Base-by-base conservation (phyloP, 306 rosid genomes). In the Acacia confusa region DNA sequence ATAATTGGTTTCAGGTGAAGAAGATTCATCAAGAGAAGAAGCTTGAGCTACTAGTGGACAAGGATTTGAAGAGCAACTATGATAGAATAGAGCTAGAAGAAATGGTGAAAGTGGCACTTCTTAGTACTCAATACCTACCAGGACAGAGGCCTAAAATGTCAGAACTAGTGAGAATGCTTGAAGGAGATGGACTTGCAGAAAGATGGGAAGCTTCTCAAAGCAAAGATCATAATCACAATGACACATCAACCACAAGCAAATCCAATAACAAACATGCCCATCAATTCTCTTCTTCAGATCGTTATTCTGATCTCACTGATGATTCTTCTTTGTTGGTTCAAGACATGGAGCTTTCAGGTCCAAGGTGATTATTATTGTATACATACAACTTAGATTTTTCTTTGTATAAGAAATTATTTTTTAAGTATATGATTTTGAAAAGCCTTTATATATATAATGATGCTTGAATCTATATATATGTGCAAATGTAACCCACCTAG, bases 311-410 rank as follows among this genome's bases (percentile, higher is more conserved):
- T 84, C 95, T 92, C 65, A 95, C 97, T 6, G 99, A 95, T 47
- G 99, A 95, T 71, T 95, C 99, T 74, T 86, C 95, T 8, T 80
- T 95, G 75, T 81, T 95, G 55, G 99, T 93, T 32, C 97, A 95
- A 86, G 99, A 97, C 79, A 95, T 95, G 97, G 99, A 95, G 78
- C 97, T 95, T 66, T 95, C 99, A 16, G 99, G 99, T 70, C 99
- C 99, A 40, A 85, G 99, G 73, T 94, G 92, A 92, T 16, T 25
- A 4, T 43, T 43, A 15, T 25, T n/a, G 64, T 57, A 9, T 45
- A 32, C 34, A 20, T 63, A 34, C 69, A 78, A 1, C 41, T 43
- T 48, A 53, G 34, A 25, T 19, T n/a, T 67, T 61, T 19, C 0
- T 50, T 48, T 68, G 28, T 67, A 45, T 20, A 57, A 17, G 60